Percentiles rank a stretch among this genome's conserved stretches.
Conservation (phyloP, 2,329 filamentous ascomycete genomes). For the Fusarium subtropicale region DNA sequence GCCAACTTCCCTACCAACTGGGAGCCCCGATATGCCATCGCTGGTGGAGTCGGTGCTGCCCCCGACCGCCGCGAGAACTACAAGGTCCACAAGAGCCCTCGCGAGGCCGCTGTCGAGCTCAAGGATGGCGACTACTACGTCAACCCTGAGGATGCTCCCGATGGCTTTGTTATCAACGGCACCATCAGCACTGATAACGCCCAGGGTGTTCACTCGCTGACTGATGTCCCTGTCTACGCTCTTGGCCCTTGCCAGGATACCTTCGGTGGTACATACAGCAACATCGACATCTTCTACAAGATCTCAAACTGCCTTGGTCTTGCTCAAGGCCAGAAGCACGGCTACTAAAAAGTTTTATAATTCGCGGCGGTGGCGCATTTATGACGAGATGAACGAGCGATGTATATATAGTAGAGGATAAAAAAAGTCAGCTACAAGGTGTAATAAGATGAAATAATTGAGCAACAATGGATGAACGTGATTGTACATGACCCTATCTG, state of each 20-base stretch:
- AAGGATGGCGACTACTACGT: conserved; percentile 72
- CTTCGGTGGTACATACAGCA: conserved; percentile 78
- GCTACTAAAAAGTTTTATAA: conserved; percentile 31
- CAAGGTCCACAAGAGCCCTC: conserved; percentile 73
- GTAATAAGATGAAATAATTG: conserved; percentile 15
- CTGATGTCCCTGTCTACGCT: conserved; percentile 82
- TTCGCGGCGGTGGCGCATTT: conserved; percentile 19
- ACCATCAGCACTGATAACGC: conserved; percentile 72
- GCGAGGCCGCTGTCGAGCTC: conserved; percentile 68
- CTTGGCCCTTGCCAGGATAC: conserved; percentile 81
- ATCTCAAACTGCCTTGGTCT: conserved; percentile 76
- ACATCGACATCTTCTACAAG: conserved; percentile 80
- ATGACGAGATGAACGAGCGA: conserved; percentile 37
- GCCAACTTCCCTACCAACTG: conserved; percentile 84
- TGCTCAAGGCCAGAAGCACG: conserved; percentile 45
- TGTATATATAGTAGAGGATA: conserved; percentile 28
- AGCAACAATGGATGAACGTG: not conserved
- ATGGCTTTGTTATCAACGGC: conserved; percentile 80
- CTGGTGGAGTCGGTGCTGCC: conserved; percentile 75
- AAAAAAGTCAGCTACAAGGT: conserved; percentile 37
- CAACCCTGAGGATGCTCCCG: conserved; percentile 73
- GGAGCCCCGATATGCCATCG: conserved; percentile 86
- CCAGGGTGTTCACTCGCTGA: conserved; percentile 81
- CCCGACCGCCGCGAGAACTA: conserved; percentile 84
- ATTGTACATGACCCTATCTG: not conserved